These are phyloP conservation scores for Xylaria bambusicola DNA, from an alignment of 495 filamentous ascomycete species.

Conservation along the genomic window DNA sequence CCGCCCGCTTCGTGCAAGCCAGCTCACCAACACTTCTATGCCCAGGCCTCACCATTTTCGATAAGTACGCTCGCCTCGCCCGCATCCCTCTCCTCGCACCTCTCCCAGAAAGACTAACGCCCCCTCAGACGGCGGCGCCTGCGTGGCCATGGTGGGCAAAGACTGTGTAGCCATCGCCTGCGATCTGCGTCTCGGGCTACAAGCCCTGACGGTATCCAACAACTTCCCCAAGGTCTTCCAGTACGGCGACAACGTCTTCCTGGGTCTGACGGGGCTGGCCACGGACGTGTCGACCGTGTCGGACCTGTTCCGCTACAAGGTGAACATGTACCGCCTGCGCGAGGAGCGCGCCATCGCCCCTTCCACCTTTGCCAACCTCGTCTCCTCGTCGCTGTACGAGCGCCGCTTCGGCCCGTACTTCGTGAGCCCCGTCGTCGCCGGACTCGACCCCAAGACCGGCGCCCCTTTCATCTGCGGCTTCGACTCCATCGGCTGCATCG, in stretches of 20 bases:
- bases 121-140: slow-evolving; percentile 83
- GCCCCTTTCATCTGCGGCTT: slow-evolving; percentile 98
- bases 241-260: slow-evolving; percentile 85
- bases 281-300: slow-evolving; percentile 94
- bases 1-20: not conserved
- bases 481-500: slow-evolving; percentile 98
- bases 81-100: slow-evolving; percentile 10
- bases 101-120: slow-evolving; percentile 30
- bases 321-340: slow-evolving; percentile 98
- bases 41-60: slow-evolving; percentile 76
- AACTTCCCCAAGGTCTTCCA: slow-evolving; percentile 99
- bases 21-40: slow-evolving; percentile 21
- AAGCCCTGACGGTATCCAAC: slow-evolving; percentile 95
- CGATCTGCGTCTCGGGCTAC: slow-evolving; percentile 95
- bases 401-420: slow-evolving; percentile 94
- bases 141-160: slow-evolving; percentile 98
- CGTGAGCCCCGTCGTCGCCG: slow-evolving; percentile 90
- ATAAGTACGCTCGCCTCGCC: slow-evolving; percentile 66
- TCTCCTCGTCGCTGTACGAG: slow-evolving; percentile 88
- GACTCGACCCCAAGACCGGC: slow-evolving; percentile 86
- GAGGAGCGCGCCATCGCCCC: slow-evolving; percentile 96
- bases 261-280: slow-evolving; percentile 94
- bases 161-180: slow-evolving; percentile 99
- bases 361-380: slow-evolving; percentile 92
- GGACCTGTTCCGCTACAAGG: slow-evolving; percentile 98